These are phyloP conservation scores for Acacia pycnantha DNA, from an alignment of 331 rosid species.

Conservation along the genomic window DNA sequence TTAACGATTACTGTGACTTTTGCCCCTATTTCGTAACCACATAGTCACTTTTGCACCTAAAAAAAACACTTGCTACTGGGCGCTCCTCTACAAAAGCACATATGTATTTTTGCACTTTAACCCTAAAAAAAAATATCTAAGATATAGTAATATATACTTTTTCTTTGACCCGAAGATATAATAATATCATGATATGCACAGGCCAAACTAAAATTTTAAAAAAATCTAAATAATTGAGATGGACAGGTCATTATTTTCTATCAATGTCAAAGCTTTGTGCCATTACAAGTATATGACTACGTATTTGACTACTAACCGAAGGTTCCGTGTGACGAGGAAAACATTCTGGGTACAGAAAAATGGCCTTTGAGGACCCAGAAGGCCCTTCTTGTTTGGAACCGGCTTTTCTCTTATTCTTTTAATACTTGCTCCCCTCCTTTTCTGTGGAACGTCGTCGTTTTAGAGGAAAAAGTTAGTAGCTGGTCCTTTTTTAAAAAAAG, in stretches of 20 bases:
- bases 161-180: neutral
- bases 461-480: no score
- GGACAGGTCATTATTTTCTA: neutral
- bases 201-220: neutral
- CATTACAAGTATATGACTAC: neutral
- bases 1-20: no score
- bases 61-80: no score
- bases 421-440: no score
- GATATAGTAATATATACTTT: neutral
- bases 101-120: no score
- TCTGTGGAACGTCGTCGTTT: no score
- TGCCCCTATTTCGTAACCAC: no score
- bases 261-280: neutral
- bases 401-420: no score
- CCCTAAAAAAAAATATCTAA: neutral
- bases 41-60: no score
- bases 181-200: neutral
- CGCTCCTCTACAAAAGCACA: no score
- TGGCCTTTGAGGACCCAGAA: neutral
- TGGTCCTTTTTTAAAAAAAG: no score
- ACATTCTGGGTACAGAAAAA: neutral
- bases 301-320: neutral
- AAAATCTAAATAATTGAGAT: neutral
- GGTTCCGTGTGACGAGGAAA: neutral
- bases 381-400: neutral